Percentiles rank a stretch among this genome's conserved stretches.
Conservation (phyloP, 306 rosid genomes). For the Glycyrrhiza uralensis region DNA sequence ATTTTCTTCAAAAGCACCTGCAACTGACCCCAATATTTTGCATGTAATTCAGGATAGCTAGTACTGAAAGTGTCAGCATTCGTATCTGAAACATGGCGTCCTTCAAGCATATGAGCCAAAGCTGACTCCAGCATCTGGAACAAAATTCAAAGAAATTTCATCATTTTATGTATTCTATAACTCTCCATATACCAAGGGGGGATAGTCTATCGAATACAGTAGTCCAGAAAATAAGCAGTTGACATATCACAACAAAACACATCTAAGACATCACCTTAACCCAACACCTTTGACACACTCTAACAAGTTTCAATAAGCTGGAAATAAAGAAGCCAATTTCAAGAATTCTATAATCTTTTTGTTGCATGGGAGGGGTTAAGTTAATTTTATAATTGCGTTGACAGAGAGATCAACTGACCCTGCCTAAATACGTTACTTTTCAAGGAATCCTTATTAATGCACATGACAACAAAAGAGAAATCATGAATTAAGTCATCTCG, state of each 20-base stretch:
- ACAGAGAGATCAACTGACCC: neutral
- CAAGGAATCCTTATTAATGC: conserved; percentile 2
- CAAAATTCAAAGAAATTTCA: neutral
- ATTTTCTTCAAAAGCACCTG: conserved; percentile 87
- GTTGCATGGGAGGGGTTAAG: neutral
- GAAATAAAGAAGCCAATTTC: conserved; percentile 1
- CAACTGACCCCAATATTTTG: conserved; percentile 76
- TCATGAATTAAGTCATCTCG: neutral
- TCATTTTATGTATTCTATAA: neutral
- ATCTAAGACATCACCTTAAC: neutral
- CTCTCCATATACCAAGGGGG: neutral
- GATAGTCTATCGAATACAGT: neutral
- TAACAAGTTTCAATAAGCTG: conserved; percentile 8
- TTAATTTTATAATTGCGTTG: neutral
- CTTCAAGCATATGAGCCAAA: conserved; percentile 79
- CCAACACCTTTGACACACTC: neutral
- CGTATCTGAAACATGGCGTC: conserved; percentile 56
- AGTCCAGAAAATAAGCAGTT: neutral
- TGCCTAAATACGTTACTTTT: neutral
- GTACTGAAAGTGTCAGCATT: conserved; percentile 40
- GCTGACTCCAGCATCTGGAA: conserved; percentile 84
- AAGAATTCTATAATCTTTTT: neutral
- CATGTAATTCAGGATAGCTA: conserved; percentile 52
- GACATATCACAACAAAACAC: neutral
- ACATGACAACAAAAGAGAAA: neutral